Evolutionary conservation across 805 yeast species (phyloP).

Genomic region (Candida verbasci): DNA sequence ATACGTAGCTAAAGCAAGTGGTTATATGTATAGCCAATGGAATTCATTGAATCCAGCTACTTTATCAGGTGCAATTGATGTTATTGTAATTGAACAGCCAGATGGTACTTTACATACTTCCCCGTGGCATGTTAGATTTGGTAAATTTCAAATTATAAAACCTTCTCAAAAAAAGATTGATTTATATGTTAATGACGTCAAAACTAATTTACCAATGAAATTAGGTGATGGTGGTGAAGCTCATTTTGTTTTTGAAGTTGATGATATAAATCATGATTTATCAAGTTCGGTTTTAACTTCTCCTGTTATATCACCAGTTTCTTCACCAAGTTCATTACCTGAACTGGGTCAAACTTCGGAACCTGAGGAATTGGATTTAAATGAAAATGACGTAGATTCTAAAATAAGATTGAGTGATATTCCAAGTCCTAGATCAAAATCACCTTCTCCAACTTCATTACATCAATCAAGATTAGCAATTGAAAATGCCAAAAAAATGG

Average conservation of each 20-base stretch:
- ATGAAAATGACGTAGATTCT: conserved; percentile 20
- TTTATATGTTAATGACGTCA: conserved; percentile 75
- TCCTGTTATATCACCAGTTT: conserved; percentile 68
- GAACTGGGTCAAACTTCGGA: conserved; percentile 17
- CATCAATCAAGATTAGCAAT: conserved; percentile 39
- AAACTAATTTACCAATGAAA: conserved; percentile 89
- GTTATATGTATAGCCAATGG: conserved; percentile 95
- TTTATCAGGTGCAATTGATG: conserved; percentile 93
- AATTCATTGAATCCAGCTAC: conserved; percentile 96
- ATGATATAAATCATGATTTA: conserved; percentile 44
- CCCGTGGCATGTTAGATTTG: conserved; percentile 95
- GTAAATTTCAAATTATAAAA: conserved; percentile 84
- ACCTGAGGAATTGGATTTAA: conserved; percentile 32
- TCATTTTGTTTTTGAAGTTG: conserved; percentile 89
- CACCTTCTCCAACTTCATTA: conserved; percentile 20
- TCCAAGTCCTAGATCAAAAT: conserved; percentile 12
- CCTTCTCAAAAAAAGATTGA: conserved; percentile 96
- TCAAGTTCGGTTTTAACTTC: conserved; percentile 80
- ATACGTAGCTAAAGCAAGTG: conserved; percentile 93
- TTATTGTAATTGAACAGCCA: conserved; percentile 88
- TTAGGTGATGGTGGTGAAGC: conserved; percentile 98
- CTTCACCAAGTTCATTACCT: conserved; percentile 53
- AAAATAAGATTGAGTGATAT: conserved; percentile 21
- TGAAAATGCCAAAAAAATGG: conserved; percentile 58
- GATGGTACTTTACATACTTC: conserved; percentile 80